A percentile compares a stretch with the other conserved stretches of the same genome.
These are phyloP conservation scores for Fusarium irregulare DNA, from an alignment of 2,329 filamentous ascomycete species.

Conservation along the genomic window DNA sequence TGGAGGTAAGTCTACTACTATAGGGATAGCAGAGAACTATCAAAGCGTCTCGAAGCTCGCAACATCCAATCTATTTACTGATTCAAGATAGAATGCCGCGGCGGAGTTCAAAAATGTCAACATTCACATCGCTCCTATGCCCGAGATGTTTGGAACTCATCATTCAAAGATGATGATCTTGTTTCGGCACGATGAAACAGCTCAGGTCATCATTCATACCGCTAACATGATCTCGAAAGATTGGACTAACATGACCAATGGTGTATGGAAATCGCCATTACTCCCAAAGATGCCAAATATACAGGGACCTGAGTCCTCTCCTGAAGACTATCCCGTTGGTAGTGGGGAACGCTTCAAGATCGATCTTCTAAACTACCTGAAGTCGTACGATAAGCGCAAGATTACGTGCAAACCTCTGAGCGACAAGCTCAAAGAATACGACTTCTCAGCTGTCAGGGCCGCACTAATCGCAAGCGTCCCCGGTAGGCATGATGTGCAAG, in stretches of 20 bases:
- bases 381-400: slow-evolving; percentile 71
- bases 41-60: too few relatives aligned
- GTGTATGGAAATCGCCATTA: slow-evolving; percentile 79
- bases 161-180: slow-evolving; percentile 90
- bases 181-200: slow-evolving; percentile 78
- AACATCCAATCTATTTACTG: neutral
- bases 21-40: too few relatives aligned
- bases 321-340: slow-evolving; percentile 53
- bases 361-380: slow-evolving; percentile 79
- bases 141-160: slow-evolving; percentile 87
- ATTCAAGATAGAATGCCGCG: slow-evolving; percentile 66
- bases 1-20: slow-evolving; percentile 61
- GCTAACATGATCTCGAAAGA: slow-evolving; percentile 91
- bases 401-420: slow-evolving; percentile 66
- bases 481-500: slow-evolving; percentile 67
- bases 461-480: slow-evolving; percentile 84
- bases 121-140: slow-evolving; percentile 80
- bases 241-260: slow-evolving; percentile 90
- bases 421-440: slow-evolving; percentile 68
- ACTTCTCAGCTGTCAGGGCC: slow-evolving; percentile 77
- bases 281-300: slow-evolving; percentile 62
- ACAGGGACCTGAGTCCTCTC: neutral
- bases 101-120: slow-evolving; percentile 73
- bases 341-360: slow-evolving; percentile 78
- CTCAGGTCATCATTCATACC: slow-evolving; percentile 86